These are phyloP conservation scores for Ceratobasidium sp. DNA, from an alignment of 1,284 basidiomycete species.

Conservation along the genomic window DNA sequence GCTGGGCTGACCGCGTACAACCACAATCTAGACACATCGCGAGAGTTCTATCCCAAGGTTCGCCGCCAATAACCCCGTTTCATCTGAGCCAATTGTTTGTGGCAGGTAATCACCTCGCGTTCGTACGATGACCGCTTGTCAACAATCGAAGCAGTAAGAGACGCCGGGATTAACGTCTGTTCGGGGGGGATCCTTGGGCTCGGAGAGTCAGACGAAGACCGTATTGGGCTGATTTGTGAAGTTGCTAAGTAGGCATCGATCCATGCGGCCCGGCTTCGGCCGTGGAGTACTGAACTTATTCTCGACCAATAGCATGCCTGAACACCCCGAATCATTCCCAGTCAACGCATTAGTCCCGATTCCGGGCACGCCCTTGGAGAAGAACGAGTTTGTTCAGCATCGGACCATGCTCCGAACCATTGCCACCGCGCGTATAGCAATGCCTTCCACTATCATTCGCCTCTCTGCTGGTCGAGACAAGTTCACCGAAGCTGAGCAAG, in stretches of 20 bases:
- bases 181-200: conserved; percentile 97
- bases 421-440: conserved; percentile 92
- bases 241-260: conserved; percentile 78
- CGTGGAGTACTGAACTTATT: conserved; percentile 3
- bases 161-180: conserved; percentile 97
- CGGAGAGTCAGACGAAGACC: conserved; percentile 91
- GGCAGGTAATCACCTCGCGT: conserved; percentile 93
- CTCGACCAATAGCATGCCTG: conserved; percentile 76
- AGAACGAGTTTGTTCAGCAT: conserved; percentile 73
- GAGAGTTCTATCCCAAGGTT: conserved; percentile 96
- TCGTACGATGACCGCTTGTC: conserved; percentile 94
- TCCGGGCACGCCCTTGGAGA: conserved; percentile 68
- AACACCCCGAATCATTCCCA: conserved; percentile 98
- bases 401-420: conserved; percentile 93
- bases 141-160: conserved; percentile 91
- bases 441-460: conserved; percentile 94
- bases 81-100: not conserved
- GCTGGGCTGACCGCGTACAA: conserved; percentile 98
- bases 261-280: not conserved
- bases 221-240: conserved; percentile 95
- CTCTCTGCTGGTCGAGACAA: conserved; percentile 95
- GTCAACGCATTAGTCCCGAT: conserved; percentile 90
- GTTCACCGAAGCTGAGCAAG: conserved; percentile 92
- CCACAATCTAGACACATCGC: conserved; percentile 97
- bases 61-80: not conserved